Evolutionary conservation across 163 green algal genomes (phyloP), one percentile per base, ranked within the genome.

Genomic region (Chlorella variabilis): DNA sequence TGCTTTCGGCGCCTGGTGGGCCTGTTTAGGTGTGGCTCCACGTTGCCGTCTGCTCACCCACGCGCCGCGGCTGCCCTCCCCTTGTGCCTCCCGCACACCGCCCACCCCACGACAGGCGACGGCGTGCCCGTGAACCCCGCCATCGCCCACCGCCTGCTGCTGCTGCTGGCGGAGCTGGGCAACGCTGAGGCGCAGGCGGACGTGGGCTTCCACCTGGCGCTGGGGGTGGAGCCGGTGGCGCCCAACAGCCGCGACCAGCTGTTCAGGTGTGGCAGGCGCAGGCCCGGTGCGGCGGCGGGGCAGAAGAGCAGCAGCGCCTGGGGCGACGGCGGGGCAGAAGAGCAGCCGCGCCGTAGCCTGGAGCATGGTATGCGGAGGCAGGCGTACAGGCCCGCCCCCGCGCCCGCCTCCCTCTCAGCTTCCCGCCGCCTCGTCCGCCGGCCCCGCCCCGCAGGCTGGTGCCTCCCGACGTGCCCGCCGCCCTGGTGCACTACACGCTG

Each of bases 401-500:
- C n/a, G n/a, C n/a, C n/a, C n/a, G n/a, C n/a, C n/a, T n/a, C n/a
- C n/a, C n/a, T n/a, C n/a, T n/a, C n/a, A n/a, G n/a, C n/a, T n/a
- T n/a, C n/a, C n/a, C n/a, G n/a, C 18, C 49, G 13, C 49, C 9
- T 25, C 6, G 29, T 33, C 54, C n/a, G n/a, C n/a, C n/a, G n/a
- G n/a, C n/a, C n/a, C n/a, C n/a, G n/a, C n/a, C 4, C 51, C 7
- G 34, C 63, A 73, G 34, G 49, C 67, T 77, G 23, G 48, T 74
- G 29, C n/a, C 39, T 36, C 84, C 89, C 5, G 92, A 96, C 66
- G 66, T 84, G 27, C 45, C 90, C 1, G 74, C 77, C 11, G 94
- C 92, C 2, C 80, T 98, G 66, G 81, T 95, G 48, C 87, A 98
- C 84, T 94, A 95, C 68, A 95, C 92, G 70, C 96, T 98, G 88